Evolutionary conservation across 2,329 filamentous ascomycete species (phyloP).

Genomic region (Thielaviopsis euricoi): DNA sequence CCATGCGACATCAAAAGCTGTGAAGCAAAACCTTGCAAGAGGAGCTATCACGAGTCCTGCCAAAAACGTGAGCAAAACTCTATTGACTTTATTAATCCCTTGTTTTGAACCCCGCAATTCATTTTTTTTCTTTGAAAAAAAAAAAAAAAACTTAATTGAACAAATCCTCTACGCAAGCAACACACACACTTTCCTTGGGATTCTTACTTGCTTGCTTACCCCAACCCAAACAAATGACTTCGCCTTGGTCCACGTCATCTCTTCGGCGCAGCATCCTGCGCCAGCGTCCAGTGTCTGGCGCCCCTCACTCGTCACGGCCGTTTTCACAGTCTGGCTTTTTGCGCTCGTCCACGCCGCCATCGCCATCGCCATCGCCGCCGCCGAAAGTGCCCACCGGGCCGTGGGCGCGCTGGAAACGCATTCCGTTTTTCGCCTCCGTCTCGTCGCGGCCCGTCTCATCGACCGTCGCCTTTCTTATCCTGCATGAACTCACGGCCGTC

Average conservation of each 20-base stretch:
- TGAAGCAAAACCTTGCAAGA: too few species aligned
- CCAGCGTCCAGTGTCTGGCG: background rate
- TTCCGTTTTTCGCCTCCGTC: slow-evolving; percentile 49
- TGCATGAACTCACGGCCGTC: slow-evolving; percentile 85
- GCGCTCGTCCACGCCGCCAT: background rate
- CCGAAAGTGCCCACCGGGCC: background rate
- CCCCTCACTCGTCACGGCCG: background rate
- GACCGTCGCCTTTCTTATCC: slow-evolving; percentile 67
- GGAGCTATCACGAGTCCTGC: too few species aligned
- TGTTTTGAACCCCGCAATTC: too few species aligned
- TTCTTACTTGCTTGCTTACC: background rate
- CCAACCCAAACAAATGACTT: background rate
- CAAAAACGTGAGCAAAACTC: too few species aligned
- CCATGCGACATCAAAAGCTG: too few species aligned
- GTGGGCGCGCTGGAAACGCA: background rate
- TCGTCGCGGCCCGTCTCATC: slow-evolving; percentile 66
- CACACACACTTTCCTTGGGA: background rate
- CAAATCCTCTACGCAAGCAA: background rate
- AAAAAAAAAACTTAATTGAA: background rate
- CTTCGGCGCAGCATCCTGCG: background rate
- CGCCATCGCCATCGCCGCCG: background rate
- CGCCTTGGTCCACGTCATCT: background rate
- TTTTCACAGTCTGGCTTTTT: too few species aligned
- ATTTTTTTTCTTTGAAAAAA: background rate
- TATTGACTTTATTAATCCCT: too few species aligned